Conservation (phyloP, 805 yeast species). For the Komagataella ulmi region DNA sequence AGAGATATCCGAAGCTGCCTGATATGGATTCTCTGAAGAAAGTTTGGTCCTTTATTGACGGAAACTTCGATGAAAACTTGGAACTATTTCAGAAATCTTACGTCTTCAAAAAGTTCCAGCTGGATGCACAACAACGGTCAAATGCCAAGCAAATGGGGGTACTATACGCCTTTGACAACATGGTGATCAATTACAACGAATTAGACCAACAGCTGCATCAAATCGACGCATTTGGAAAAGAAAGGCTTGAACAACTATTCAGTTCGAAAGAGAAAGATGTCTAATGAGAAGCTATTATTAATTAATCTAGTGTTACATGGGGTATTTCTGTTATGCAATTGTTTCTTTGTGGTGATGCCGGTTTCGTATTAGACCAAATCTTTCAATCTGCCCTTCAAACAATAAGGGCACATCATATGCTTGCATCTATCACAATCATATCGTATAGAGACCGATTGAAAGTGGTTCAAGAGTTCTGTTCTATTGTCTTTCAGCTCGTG, state of each 20-base stretch:
- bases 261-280: not conserved
- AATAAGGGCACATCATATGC: conserved; percentile 21
- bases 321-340: not conserved
- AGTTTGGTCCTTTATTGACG: not conserved
- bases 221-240: conserved; percentile 7
- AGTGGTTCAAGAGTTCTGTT: not conserved
- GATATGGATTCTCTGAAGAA: conserved; percentile 12
- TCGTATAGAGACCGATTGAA: conserved; percentile 3
- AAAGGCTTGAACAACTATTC: conserved; percentile 3
- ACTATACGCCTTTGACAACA: conserved; percentile 55
- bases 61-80: not conserved
- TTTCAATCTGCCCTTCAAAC: conserved; percentile 14
- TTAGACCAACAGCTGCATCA: conserved; percentile 21
- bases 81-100: conserved; percentile 14
- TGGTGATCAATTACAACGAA: conserved; percentile 33
- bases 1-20: conserved; percentile 57
- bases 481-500: not conserved
- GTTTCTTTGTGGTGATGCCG: not conserved
- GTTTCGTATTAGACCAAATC: conserved; percentile 6
- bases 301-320: not conserved
- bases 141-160: conserved; percentile 13
- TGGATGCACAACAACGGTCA: not conserved
- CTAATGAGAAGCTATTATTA: not conserved
- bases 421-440: conserved; percentile 15
- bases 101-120: not conserved